Evolutionary conservation across 495 filamentous ascomycete species (phyloP), one percentile per base, ranked within the genome.

Genomic region (Tetracladium marchalianum): DNA sequence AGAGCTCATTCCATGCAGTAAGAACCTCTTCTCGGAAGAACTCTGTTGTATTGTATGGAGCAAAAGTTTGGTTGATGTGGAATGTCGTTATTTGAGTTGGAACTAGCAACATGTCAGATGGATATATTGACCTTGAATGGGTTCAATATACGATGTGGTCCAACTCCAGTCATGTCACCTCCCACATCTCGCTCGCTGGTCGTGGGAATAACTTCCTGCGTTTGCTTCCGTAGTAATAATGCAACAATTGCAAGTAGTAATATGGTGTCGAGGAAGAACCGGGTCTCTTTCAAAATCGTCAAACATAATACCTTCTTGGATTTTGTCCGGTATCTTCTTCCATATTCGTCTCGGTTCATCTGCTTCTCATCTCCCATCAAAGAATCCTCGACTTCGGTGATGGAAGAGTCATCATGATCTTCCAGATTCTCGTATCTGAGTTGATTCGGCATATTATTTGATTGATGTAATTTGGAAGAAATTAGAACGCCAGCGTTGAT

Each of bases 1-100:
- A 67, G 5, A 71, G 52, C 13, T 57, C 53, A 42, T 69, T 71
- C 68, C 68, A 69, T 27, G 57, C 63, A 16, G 55, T 44, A n/a
- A 71, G 45, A 5, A 62, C 56, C 43, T 63, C 56, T 36, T 69
- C 59, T 35, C 61, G 58, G 54, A 71, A 71, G 60, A 71, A 69
- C 31, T 66, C 62, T 18, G 66, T 66, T 11, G 66, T 67, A 56
- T 71, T 58, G 35, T 61, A 62, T 7, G 68, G 68, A n/a, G 66
- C 66, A 51, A 64, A 71, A 17, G 66, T 63, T 37, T 60, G 56
- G 54, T 71, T 65, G 27, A 54, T 53, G n/a, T 53, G 44, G 57
- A 71, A 68, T n/a, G 53, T 68, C 15, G 54, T 57, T 56, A 71
- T 62, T 52, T 62, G 56, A 15, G 62, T 59, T n/a, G 62, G 57